Conservation (phyloP, 73 alveolate species). For the Breviolum minutum region DNA sequence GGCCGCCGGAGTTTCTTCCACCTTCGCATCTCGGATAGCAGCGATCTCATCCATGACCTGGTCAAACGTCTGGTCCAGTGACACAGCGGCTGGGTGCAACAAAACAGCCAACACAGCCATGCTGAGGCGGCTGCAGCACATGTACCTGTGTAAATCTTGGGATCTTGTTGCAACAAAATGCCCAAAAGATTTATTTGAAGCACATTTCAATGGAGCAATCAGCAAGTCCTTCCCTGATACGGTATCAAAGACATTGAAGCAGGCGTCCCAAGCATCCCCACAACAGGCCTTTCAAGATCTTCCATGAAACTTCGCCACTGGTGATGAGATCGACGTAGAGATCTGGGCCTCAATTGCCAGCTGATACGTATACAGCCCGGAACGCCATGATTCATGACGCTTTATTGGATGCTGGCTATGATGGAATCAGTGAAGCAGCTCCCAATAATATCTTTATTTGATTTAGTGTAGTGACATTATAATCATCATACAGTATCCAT, state of each 20-base stretch:
- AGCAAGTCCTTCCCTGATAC: background rate
- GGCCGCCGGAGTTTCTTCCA: background rate
- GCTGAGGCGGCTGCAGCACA: background rate
- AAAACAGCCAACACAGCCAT: background rate
- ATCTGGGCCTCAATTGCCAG: conserved; percentile 41
- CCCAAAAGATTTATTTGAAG: background rate
- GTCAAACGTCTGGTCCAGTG: background rate
- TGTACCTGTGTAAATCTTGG: background rate
- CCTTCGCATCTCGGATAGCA: conserved; percentile 20
- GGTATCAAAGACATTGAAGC: background rate
- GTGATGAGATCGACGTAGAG: conserved; percentile 94
- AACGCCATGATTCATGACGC: background rate
- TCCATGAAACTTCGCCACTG: conserved; percentile 93
- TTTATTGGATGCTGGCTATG: too few species aligned
- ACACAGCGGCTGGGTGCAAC: background rate
- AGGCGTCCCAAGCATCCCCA: background rate
- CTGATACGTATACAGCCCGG: too few species aligned
- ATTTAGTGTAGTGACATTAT: too few species aligned
- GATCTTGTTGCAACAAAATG: too few species aligned
- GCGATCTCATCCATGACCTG: background rate
- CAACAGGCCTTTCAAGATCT: conserved; percentile 53
- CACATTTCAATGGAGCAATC: background rate
- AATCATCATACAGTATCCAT: too few species aligned
- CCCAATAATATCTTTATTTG: too few species aligned
- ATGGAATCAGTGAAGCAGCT: too few species aligned